Base-by-base conservation (phyloP, 1,284 basidiomycete genomes). In the Sparassis latifolia region DNA sequence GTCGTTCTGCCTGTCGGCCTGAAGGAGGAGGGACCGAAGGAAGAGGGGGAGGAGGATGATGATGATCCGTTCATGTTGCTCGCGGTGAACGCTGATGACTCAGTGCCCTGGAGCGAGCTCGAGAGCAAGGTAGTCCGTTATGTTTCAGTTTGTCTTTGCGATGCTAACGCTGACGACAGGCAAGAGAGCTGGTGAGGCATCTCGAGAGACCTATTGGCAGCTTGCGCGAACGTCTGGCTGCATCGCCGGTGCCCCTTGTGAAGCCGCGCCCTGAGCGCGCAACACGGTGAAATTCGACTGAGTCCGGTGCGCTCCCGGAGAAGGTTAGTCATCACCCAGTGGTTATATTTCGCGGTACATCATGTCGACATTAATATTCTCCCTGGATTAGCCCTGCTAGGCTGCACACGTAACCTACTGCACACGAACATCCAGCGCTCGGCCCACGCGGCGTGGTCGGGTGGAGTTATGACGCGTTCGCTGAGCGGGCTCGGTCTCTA, bases 91-190 rank as follows among this genome's bases (percentile, higher is more conserved):
- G 74, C 81, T 33, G 76, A 78, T 27, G 64, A 77, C 38, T 69
- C 66, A 43, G 75, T 82, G 4, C 75, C 79, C 12, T 89, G 84
- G 84, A 78, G 80, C 20, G 73, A 77, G 48, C 69, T 89, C 48
- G 74, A 80, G 49, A 55, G 61, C 56, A 88, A 84, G 74, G 86
- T 83, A 54, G 30, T 71, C 56, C 5, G 29, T 46, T 5, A 31
- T 37, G 5, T 37, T 42, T 46, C 33, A 35, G n/a, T 31, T 46
- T n/a, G 46, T 50, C 12, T 0, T 20, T 35, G 6, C 35, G 27
- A 42, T 32, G 10, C 53, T 48, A 32, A 47, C 9, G 10, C 9
- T 12, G 7, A 10, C 20, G 44, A 7, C 60, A 88, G 85, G 83
- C 76, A 32, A 75, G 66, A 54, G 72, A 71, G 50, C 63, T 87